Base-by-base conservation (phyloP, 257 asterid genomes). In the Solanum etuberosum region DNA sequence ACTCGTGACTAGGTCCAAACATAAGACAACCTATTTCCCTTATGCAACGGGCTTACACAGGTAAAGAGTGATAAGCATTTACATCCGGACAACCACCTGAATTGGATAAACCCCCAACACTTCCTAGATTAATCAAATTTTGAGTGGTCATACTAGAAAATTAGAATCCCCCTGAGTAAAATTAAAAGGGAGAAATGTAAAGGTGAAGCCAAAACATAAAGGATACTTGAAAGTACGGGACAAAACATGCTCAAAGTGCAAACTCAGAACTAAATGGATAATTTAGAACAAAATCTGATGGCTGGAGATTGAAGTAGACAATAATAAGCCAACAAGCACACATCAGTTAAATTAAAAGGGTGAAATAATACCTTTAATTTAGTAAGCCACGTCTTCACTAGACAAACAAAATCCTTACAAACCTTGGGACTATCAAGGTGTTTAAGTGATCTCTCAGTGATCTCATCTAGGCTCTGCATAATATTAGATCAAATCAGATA, bases 391-490 rank as follows among this genome's bases (percentile, higher is more conserved):
- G 91, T 74, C 88, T 92, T 96, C 85, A 91, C 99, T 90, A 88
- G 90, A 90, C 94, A 90, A 89, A 97, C 96, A 88, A 97, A 95
- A 93, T 97, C 99, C 84, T 92, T 94, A 81, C 98, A 95, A 88
- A 87, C 86, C 37, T 87, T 91, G 86, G 95, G 91, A 86, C 97
- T 96, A 91, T 93, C 97, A 84, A 18, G 81, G 87, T 92, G 93
- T 84, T 61, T 88, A 82, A 97, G 98, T 61, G 98, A 93, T 91
- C 93, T 97, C 67, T 95, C 96, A 83, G 86, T 89, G 74, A 97
- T 97, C 94, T 97, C 98, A 83, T 95, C 97, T 82, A 93, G 91
- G 89, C 96, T 92, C 98, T 97, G 98, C 93, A 93, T 80, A 91
- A 89, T 83, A 91, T 13, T 83, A 85, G 88, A 83, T 25, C 23